These are phyloP conservation scores for Trametes maxima DNA, from an alignment of 768 basidiomycete genomes.

Conservation along the genomic window DNA sequence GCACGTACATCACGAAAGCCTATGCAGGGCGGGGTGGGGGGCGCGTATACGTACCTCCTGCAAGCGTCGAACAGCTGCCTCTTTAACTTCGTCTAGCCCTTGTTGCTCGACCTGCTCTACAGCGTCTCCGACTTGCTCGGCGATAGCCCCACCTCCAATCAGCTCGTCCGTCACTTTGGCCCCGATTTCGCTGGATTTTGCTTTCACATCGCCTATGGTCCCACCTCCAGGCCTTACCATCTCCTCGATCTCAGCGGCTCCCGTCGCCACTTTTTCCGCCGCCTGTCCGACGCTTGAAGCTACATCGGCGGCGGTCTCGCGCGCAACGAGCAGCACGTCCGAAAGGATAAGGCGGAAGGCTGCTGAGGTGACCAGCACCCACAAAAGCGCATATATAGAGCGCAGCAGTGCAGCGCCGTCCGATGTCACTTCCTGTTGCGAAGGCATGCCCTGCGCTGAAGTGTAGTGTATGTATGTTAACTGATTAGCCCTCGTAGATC, in stretches of 20 bases:
- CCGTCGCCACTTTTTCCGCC: conserved; percentile 19
- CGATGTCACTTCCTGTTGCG: conserved; percentile 10
- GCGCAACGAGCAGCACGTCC: conserved; percentile 23
- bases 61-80: conserved; percentile 20
- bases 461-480: neutral
- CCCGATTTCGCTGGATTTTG: neutral
- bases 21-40: no score
- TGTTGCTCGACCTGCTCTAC: conserved; percentile 14
- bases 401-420: conserved; percentile 20
- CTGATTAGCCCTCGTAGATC: no score
- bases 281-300: conserved; percentile 21
- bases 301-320: conserved; percentile 29
- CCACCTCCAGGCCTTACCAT: conserved; percentile 10
- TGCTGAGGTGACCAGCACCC: conserved; percentile 26
- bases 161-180: conserved; percentile 2
- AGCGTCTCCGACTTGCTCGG: neutral
- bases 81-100: conserved; percentile 20
- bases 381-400: conserved; percentile 18
- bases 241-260: conserved; percentile 24
- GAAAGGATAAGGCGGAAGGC: conserved; percentile 30
- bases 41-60: conserved; percentile 25
- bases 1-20: neutral
- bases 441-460: conserved; percentile 23
- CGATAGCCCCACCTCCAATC: neutral
- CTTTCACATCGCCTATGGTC: neutral